Conservation (phyloP, 495 filamentous ascomycete species). For the Daldinia childiae region DNA sequence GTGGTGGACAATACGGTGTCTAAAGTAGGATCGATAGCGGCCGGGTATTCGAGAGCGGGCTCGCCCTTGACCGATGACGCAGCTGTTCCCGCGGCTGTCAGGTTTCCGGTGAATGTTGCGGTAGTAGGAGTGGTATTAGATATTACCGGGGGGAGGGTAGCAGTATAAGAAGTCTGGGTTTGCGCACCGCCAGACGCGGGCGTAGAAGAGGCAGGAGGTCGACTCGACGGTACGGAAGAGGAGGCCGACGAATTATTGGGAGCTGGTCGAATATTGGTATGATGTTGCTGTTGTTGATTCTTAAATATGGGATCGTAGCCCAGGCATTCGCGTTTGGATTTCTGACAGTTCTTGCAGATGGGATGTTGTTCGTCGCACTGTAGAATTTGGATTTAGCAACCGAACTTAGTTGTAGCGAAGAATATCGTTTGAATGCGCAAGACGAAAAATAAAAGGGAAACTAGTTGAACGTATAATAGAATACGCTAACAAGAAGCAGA, state of each 20-base stretch:
- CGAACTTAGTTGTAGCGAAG: constrained; percentile 7
- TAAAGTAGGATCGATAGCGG: constrained; percentile 80
- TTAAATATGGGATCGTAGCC: constrained; percentile 99
- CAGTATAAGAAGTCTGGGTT: constrained; percentile 30
- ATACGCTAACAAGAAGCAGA: not conserved
- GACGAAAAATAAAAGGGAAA: not conserved
- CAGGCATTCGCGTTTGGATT: constrained; percentile 95
- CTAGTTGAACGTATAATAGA: not conserved
- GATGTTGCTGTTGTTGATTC: constrained; percentile 66
- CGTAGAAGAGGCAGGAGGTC: constrained; percentile 54
- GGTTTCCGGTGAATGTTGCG: constrained; percentile 36
- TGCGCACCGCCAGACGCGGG: constrained; percentile 44
- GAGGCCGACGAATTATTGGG: constrained; percentile 41
- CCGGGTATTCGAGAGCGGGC: constrained; percentile 69
- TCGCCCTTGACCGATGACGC: constrained; percentile 68
- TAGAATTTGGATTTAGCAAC: constrained; percentile 33
- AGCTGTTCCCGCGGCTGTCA: constrained; percentile 53
- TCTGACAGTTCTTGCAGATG: constrained; percentile 94
- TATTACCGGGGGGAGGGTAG: constrained; percentile 43
- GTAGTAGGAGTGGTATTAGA: constrained; percentile 41
- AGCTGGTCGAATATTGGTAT: constrained; percentile 45
- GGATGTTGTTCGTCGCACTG: constrained; percentile 98
- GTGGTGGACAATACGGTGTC: constrained; percentile 55
- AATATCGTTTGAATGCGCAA: not conserved
- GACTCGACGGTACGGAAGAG: constrained; percentile 48